Evolutionary conservation across 345 rosid species (phyloP).

Genomic region (Populus nigra): DNA sequence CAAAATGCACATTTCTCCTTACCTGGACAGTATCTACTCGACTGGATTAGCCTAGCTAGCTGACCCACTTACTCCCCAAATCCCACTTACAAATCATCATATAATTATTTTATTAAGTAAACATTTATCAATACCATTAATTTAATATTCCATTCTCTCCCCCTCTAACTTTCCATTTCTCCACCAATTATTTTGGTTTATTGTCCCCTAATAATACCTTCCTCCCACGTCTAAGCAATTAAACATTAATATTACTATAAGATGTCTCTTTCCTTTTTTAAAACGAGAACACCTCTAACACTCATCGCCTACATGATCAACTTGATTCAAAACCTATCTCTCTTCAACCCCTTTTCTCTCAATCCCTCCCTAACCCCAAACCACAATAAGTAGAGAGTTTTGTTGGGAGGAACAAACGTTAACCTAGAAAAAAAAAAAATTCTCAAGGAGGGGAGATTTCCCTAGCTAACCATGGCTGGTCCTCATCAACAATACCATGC

Average conservation of each 20-base stretch:
- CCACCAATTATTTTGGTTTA: background rate
- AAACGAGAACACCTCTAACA: no score
- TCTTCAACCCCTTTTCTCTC: background rate
- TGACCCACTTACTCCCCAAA: background rate
- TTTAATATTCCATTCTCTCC: background rate
- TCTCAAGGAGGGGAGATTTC: background rate
- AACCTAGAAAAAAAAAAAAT: background rate
- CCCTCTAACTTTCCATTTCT: background rate
- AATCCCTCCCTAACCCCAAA: background rate
- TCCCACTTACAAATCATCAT: background rate
- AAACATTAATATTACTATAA: no score
- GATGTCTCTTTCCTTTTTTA: no score
- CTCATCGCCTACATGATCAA: conserved; percentile 6
- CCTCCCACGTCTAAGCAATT: no score
- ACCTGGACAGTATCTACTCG: background rate
- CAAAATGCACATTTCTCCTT: background rate
- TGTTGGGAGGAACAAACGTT: no score
- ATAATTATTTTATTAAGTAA: background rate
- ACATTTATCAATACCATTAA: background rate
- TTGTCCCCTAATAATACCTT: background rate
- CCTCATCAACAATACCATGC: conserved; percentile 1
- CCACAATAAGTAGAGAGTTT: conserved; percentile 2
- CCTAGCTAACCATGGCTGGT: conserved; percentile 23
- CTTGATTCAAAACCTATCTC: conserved; percentile 6
- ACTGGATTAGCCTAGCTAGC: background rate